Evolutionary conservation across 257 asterid species (phyloP), one percentile per base, ranked within the genome.

Genomic region (Hygrophila difformis): DNA sequence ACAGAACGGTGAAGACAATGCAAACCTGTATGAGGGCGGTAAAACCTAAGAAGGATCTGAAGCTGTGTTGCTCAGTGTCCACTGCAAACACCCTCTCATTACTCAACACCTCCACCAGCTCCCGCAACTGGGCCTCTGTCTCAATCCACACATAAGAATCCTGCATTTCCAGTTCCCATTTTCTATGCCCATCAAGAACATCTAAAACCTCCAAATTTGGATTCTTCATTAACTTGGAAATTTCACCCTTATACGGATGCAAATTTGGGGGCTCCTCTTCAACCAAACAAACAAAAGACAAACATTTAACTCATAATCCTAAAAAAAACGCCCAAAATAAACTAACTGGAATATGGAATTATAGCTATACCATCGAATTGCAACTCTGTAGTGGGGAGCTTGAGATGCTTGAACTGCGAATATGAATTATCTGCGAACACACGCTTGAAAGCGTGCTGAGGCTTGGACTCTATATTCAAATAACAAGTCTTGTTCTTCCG

Each of bases 11-110:
- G 44, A 52, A 39, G 46, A 12, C 20, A 43, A 34, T 8, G 37
- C 3, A 55, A 66, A 86, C 97, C 97, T 88, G 95, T 64, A 88
- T 57, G 17, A 89, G 89, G 48, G 94, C 85, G 3, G 94, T 85
- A 69, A 89, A 77, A 43, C 98, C 98, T 41, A 85, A 65, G 71
- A 79, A 89, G 44, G 98, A 82, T 57, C 96, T 76, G 41, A 76
- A 67, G 56, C 94, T 69, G 38, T 89, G 94, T 73, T 89, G 98
- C 78, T 89, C 98, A 0, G 93, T 85, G 52, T 89, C 98, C 23
- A 85, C 98, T 1, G 70, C 94, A 50, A 85, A 82, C n/a, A 78
- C 82, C 46, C 44, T 70, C 78, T 82, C 84, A 9, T 71, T 65
- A 55, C 81, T 70, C 74, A 85, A 65, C 20, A 66, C 84, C 55